Percentiles rank a stretch among this genome's conserved stretches.
These are phyloP conservation scores for Rhynchosporium secalis DNA, from an alignment of 2,329 filamentous ascomycete genomes.

Conservation along the genomic window DNA sequence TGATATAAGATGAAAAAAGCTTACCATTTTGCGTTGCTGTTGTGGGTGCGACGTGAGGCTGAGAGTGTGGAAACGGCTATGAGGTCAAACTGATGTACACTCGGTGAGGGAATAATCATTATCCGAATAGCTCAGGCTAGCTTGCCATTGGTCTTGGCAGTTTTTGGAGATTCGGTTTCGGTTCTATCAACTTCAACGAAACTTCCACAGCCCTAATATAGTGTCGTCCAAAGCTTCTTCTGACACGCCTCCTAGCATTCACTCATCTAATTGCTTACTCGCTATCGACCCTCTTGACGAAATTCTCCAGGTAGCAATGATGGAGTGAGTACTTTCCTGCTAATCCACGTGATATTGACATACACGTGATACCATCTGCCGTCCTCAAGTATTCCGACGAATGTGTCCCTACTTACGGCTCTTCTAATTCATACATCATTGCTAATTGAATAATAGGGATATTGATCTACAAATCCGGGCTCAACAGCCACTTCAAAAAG, in stretches of 20 bases:
- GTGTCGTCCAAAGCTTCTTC: background rate
- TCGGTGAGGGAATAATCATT: constrained; percentile 2
- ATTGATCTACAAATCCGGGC: constrained; percentile 26
- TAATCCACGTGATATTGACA: background rate
- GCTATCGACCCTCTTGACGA: background rate
- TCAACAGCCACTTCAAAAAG: background rate
- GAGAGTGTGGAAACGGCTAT: constrained; percentile 5
- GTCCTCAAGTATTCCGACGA: too few species aligned
- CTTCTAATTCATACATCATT: too few species aligned
- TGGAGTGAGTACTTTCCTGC: constrained; percentile 11
- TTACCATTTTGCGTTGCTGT: constrained; percentile 28
- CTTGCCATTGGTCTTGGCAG: background rate
- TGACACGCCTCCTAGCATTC: too few species aligned
- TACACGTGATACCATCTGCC: constrained; percentile 19
- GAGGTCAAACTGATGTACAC: background rate
- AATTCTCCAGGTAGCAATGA: background rate
- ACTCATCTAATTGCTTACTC: too few species aligned
- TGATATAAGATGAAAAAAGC: background rate
- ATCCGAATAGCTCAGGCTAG: background rate
- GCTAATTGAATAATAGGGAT: constrained; percentile 19
- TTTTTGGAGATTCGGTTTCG: background rate
- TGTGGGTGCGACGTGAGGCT: background rate
- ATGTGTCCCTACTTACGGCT: background rate
- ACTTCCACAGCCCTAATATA: background rate
- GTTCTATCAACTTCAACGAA: constrained; percentile 7